Base-by-base conservation (phyloP, 1,284 basidiomycete genomes). In the Blastosporella zonata region DNA sequence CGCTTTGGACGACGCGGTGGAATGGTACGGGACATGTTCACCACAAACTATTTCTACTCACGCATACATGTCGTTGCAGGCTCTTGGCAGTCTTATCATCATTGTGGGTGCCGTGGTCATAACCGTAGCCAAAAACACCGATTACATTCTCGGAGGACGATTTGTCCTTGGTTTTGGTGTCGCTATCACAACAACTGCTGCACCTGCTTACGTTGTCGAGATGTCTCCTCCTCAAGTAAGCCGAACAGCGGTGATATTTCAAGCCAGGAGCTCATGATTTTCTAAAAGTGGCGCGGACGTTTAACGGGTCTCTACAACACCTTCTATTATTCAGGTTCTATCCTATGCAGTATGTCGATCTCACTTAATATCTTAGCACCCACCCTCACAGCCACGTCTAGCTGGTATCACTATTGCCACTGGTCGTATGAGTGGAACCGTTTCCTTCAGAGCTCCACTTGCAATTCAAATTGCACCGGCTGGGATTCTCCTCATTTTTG, bases 211-310 rank as follows among this genome's bases (percentile, higher is more conserved):
- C 53, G 70, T 73, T 9, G 71, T 74, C 6, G 73, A 82, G 58
- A 77, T 84, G 65, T 74, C 78, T 8, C 81, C 81, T 31, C 80
- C 81, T 13, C 79, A 82, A 52, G 69, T 69, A 54, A 45, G 59
- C 49, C 22, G 4, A 7, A 12, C 18, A n/a, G 36, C 31, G 5
- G 18, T 37, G 40, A 10, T 13, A 6, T 6, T 27, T 39, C n/a
- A 8, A 41, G 2, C 1, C 18, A 20, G 10, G 12, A 27, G 12
- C 31, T 43, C 0, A 49, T 25, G 18, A 6, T 28, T 31, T 21
- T 10, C n/a, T 6, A 18, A n/a, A 40, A 70, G 63, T 84, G 81
- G 81, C 71, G 81, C 56, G 80, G 81, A 45, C 71, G 78, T 21
- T 66, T 79, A 57, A 79, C 78, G 18, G 79, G 76, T 49, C 60